Evolutionary conservation across 352 stramenopile species (phyloP).

Genomic region (Phytophthora podocarpi): DNA sequence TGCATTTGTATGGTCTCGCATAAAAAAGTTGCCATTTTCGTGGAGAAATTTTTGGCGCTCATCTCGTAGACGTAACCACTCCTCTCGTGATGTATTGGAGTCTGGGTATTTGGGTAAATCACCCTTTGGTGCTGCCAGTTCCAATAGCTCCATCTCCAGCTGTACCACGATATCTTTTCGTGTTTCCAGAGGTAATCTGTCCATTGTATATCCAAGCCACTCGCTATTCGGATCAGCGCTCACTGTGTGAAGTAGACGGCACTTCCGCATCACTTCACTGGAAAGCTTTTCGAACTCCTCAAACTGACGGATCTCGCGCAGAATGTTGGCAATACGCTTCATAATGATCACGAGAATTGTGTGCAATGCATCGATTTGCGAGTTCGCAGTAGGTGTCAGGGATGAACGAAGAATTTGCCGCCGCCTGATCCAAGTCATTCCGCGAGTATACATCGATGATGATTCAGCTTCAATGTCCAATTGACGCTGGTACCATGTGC

Average conservation of each 20-base stretch:
- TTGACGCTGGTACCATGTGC: conserved; percentile 43
- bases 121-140: too few species aligned
- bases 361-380: conserved; percentile 67
- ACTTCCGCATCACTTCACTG: conserved; percentile 53
- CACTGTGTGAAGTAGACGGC: conserved; percentile 55
- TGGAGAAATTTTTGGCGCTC: conserved; percentile 52
- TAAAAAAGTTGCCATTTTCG: conserved; percentile 55
- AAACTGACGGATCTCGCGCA: conserved; percentile 62
- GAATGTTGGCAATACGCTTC: conserved; percentile 57
- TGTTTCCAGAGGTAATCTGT: conserved; percentile 55
- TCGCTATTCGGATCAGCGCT: conserved; percentile 51
- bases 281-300: conserved; percentile 63
- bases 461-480: conserved; percentile 10
- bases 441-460: conserved; percentile 8
- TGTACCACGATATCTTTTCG: conserved; percentile 63
- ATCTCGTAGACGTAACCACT: conserved; percentile 55
- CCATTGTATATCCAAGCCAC: conserved; percentile 58
- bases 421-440: conserved; percentile 47
- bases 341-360: conserved; percentile 53
- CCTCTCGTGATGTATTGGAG: conserved; percentile 41
- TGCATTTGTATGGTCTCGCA: conserved; percentile 48
- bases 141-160: conserved; percentile 70
- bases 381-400: conserved; percentile 62
- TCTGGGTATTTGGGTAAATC: too few species aligned
- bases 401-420: conserved; percentile 53